Percentiles rank a stretch among this genome's conserved stretches.
Evolutionary conservation across 78 protist genomes (phyloP).

Genomic region (Carpediemonas membranifera): DNA sequence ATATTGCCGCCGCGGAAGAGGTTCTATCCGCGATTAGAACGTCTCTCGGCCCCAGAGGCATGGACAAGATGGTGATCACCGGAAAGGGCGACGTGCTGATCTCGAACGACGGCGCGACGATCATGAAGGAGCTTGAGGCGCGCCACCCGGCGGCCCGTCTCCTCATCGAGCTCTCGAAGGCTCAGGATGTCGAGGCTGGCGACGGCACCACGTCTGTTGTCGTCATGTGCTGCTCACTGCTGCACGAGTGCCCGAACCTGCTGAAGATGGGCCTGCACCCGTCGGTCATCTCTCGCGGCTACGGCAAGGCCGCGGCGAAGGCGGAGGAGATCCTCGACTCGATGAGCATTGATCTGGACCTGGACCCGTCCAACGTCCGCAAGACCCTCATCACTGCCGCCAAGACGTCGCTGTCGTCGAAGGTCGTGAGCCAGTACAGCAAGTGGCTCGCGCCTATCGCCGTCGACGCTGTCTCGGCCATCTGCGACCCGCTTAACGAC

Average conservation of each 20-base stretch:
- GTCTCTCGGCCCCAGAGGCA: constrained; percentile 93
- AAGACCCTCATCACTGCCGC: constrained; percentile 73
- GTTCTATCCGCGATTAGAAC: constrained; percentile 94
- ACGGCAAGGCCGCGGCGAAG: constrained; percentile 46
- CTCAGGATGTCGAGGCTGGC: constrained; percentile 99
- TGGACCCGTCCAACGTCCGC: constrained; percentile 51
- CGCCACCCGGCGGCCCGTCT: constrained; percentile 16
- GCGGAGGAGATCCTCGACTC: constrained; percentile 50
- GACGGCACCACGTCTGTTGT: constrained; percentile 99
- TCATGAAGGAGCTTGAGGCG: background rate
- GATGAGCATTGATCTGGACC: constrained; percentile 70
- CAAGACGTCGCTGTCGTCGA: constrained; percentile 70
- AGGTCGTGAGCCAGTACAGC: constrained; percentile 86
- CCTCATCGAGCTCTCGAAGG: constrained; percentile 78
- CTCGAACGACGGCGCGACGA: no score
- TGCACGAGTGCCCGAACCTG: constrained; percentile 34
- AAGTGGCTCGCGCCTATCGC: constrained; percentile 84
- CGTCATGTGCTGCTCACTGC: constrained; percentile 82
- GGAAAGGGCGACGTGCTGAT: no score
- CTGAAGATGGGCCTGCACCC: constrained; percentile 82
- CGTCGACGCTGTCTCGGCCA: constrained; percentile 86
- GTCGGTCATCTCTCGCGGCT: constrained; percentile 64
- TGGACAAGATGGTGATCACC: constrained; percentile 99
- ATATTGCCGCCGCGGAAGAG: constrained; percentile 17
- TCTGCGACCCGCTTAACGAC: constrained; percentile 42